These are phyloP conservation scores for Colletotrichum sp. DNA, from an alignment of 2,329 filamentous ascomycete genomes.

Conservation along the genomic window DNA sequence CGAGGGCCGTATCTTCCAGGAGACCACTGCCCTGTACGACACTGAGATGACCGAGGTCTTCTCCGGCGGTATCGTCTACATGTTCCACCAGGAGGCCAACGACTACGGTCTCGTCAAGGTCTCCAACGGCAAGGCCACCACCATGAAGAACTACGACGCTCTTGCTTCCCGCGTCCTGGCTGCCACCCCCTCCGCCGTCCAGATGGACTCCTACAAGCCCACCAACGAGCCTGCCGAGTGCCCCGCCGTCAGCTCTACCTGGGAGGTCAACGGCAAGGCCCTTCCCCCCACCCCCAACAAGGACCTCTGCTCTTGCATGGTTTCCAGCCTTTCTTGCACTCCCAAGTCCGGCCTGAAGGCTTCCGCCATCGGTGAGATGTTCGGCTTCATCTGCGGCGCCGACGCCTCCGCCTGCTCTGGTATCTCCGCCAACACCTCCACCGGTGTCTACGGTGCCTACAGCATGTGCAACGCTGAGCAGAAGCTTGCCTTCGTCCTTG, in stretches of 20 bases:
- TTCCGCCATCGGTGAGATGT: constrained; percentile 70
- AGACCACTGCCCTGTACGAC: constrained; percentile 83
- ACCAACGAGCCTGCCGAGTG: constrained; percentile 75
- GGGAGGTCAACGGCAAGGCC: constrained; percentile 68
- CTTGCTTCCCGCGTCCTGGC: constrained; percentile 74
- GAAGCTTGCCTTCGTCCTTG: constrained; percentile 76
- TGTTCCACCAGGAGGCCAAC: constrained; percentile 94
- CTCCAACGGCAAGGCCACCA: constrained; percentile 60
- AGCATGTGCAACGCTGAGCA: constrained; percentile 75
- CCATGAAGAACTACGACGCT: constrained; percentile 76
- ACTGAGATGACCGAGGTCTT: constrained; percentile 84
- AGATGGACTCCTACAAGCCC: constrained; percentile 73
- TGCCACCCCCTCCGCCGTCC: constrained; percentile 69
- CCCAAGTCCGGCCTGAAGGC: constrained; percentile 62
- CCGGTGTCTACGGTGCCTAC: constrained; percentile 77
- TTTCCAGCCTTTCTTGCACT: constrained; percentile 72
- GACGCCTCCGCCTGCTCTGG: constrained; percentile 65
- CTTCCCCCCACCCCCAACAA: constrained; percentile 86
- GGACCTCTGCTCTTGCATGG: constrained; percentile 86
- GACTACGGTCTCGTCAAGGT: constrained; percentile 82
- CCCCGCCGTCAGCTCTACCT: constrained; percentile 68
- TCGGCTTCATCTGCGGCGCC: constrained; percentile 74
- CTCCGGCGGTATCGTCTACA: constrained; percentile 98
- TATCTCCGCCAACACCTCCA: constrained; percentile 70
- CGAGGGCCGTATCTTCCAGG: constrained; percentile 79